Base-by-base conservation (phyloP, 768 basidiomycete genomes). In the Collybia mongolica region DNA sequence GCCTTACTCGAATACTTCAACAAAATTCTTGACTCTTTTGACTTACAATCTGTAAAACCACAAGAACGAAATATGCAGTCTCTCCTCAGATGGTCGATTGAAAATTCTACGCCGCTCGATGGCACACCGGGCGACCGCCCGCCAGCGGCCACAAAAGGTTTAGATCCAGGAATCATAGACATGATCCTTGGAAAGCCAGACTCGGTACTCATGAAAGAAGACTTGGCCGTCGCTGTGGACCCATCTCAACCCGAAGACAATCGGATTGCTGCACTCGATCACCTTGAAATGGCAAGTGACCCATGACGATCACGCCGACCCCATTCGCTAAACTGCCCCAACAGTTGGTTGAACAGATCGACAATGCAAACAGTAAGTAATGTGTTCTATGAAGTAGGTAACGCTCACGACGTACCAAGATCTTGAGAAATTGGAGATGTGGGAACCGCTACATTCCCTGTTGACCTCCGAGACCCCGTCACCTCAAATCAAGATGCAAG, bases 121-220 rank as follows among this genome's bases (percentile, higher is more conserved):
- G 58, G 60, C 39, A 58, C 64, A 23, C 55, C 68, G 8, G 49
- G 66, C 26, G 56, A 68, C 37, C 60, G 52, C 32, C 66, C 74
- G 5, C 73, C 71, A 19, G 58, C 54, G 14, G 66, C 66, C 8
- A 66, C 70, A 17, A 72, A 76, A 48, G 74, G 86, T 46, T 69
- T 96, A 17, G 88, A 93, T 70, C 86, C 93, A 1, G 90, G 68
- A n/a, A 75, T 95, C 54, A 88, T 95, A 54, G 90, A 94, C 58
- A 65, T 80, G 66, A 90, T 96, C 58, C 76, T 96, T 24, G 93
- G 93, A 9, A 90, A 84, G 59, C 80, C 88, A 0, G 93, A 95
- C 61, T 78, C 90, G 1, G 82, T 80, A 43, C 72, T 83, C 45
- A 95, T 96, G 91, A 89, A 88, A 63, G 90, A 93, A 53, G 81